Base-by-base conservation (phyloP, 129 eudicot species). In the Flaveria brownii region DNA sequence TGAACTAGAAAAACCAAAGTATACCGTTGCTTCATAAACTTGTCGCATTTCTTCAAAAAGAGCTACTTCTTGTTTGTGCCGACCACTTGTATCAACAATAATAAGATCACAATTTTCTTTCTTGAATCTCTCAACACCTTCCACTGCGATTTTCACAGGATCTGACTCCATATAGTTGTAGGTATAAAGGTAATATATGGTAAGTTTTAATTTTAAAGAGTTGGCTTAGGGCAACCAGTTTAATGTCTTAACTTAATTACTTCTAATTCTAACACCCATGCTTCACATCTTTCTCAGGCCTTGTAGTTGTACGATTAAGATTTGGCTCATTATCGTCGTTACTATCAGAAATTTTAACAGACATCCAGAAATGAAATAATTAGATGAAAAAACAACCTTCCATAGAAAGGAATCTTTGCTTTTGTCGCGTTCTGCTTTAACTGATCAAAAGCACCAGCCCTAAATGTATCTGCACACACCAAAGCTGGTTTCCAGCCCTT, bases 21-120 rank as follows among this genome's bases (percentile, higher is more conserved):
- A 36, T 88, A 91, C 98, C 83, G 96, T 86, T 65, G 98, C 98
- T 89, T 87, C 98, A 43, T 90, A 77, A 65, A 94, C 91, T 94
- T 94, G 97, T 7, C 98, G 97, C 98, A 94, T 94, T 77, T 94
- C 98, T 76, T 91, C 97, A 83, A 94, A 91, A 25, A 94, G 96
- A 8, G 91, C 91, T 43, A 78, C 98, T 87, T 91, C 98, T 67
- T 91, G 98, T 74, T 89, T 94, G 84, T 91, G 97, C 20, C 97
- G 90, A 42, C 98, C 98, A 84, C 98, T 94, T 79, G 98, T 94
- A 70, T 94, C 98, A 79, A 94, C 91, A 81, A 94, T 91, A 47
- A 94, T 91, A 41, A 94, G 92, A 84, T 91, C 96, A 73, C 87
- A 84, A 13, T 84, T 91, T 77, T 94, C 96, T 83, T 94, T 84